A percentile compares a stretch with the other conserved stretches of the same genome.
phyloP scores from a whole-genome alignment of 2,329 filamentous ascomycete species.

The Helotiales sp. region DNA sequence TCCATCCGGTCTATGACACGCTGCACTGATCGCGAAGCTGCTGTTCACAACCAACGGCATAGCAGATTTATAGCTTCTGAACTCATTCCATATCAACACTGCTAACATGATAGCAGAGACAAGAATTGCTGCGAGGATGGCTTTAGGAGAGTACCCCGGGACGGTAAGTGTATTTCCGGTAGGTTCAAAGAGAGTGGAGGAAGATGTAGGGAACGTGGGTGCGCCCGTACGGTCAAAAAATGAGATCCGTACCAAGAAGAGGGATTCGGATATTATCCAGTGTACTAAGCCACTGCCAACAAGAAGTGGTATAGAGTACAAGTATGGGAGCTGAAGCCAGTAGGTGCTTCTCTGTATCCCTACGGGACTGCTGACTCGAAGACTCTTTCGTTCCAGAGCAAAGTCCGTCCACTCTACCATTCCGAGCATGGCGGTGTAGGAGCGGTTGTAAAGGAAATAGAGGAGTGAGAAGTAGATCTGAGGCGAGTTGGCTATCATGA shows the following conservation, averaged over 20 bases:
- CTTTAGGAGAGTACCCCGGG: not conserved
- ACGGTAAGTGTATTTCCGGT: not conserved
- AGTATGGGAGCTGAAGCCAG: slow-evolving; percentile 39
- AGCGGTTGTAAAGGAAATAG: slow-evolving; percentile 35
- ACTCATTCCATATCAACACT: not conserved
- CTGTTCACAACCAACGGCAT: slow-evolving; percentile 11
- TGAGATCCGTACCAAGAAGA: slow-evolving; percentile 36
- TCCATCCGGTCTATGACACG: slow-evolving; percentile 9
- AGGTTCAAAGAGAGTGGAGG: not conserved
- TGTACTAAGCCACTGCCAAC: slow-evolving; percentile 34
- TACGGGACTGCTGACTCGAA: slow-evolving; percentile 35
- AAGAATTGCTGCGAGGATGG: not conserved
- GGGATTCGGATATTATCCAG: slow-evolving; percentile 40
- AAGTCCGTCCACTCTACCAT: slow-evolving; percentile 13
- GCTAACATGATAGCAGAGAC: not conserved
- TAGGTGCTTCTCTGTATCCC: slow-evolving; percentile 36
- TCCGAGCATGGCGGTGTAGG: slow-evolving; percentile 19
- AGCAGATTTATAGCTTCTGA: not conserved
- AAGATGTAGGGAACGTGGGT: not conserved
- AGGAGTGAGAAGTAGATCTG: slow-evolving; percentile 34
- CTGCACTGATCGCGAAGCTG: slow-evolving; percentile 10
- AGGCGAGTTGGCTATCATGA: slow-evolving; percentile 32
- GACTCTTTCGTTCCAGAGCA: slow-evolving; percentile 34
- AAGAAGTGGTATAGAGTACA: slow-evolving; percentile 37
- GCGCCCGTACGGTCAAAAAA: slow-evolving; percentile 5